These are phyloP conservation scores for Tardiomyces blankii DNA, from an alignment of 1,139 yeast species.

Conservation along the genomic window DNA sequence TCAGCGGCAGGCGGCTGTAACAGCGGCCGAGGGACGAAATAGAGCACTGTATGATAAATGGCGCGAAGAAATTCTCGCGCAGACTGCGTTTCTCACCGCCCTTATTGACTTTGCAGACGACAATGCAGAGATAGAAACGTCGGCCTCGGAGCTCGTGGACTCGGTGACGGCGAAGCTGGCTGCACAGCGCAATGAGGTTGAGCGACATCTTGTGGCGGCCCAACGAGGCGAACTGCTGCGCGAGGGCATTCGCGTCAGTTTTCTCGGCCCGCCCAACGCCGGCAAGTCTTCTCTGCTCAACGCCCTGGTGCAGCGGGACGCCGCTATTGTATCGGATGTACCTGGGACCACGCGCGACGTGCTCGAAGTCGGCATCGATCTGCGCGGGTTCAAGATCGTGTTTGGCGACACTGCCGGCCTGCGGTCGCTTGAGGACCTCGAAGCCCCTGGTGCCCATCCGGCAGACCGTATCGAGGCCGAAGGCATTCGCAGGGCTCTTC, in stretches of 20 bases:
- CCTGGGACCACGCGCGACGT: conserved; percentile 95
- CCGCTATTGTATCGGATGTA: conserved; percentile 81
- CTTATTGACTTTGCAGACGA: conserved; percentile 89
- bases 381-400: conserved; percentile 74
- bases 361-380: conserved; percentile 69
- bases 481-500: conserved; percentile 72
- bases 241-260: conserved; percentile 60
- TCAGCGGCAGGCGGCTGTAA: conserved; percentile 66
- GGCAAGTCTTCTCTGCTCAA: conserved; percentile 88
- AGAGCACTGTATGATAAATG: conserved; percentile 46
- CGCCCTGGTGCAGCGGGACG: conserved; percentile 60
- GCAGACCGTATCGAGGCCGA: conserved; percentile 61
- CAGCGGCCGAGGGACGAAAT: conserved; percentile 62
- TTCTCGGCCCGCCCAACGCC: conserved; percentile 92
- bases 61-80: conserved; percentile 54
- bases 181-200: conserved; percentile 35
- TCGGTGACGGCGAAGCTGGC: conserved; percentile 37
- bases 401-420: conserved; percentile 94
- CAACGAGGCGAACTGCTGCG: conserved; percentile 40
- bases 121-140: conserved; percentile 71
- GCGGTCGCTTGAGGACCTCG: conserved; percentile 24
- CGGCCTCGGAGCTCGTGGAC: conserved; percentile 28
- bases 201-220: conserved; percentile 24
- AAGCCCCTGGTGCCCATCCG: conserved; percentile 13
- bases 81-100: conserved; percentile 72